Percentiles rank a stretch among this genome's conserved stretches.
Evolutionary conservation across 106 monocot species (phyloP).

Genomic region (Dendrobium officinale): DNA sequence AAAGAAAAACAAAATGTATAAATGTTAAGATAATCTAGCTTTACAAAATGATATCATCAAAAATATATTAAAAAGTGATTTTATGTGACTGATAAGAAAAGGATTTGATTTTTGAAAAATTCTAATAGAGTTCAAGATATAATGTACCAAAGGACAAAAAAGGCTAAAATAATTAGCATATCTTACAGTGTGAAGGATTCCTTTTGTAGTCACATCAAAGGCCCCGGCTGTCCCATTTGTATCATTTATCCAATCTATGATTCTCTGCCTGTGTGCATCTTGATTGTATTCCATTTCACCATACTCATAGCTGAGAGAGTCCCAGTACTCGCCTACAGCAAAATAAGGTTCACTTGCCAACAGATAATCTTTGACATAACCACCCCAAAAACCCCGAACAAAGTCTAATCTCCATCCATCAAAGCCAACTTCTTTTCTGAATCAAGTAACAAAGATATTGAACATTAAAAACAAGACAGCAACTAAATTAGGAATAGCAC

Average conservation of each 20-base stretch:
- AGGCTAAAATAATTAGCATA: neutral
- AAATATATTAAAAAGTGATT: slow-evolving; percentile 3
- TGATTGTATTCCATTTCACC: slow-evolving; percentile 91
- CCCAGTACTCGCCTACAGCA: slow-evolving; percentile 96
- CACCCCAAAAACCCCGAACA: slow-evolving; percentile 95
- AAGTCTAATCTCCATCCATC: slow-evolving; percentile 99
- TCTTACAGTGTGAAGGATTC: slow-evolving; percentile 88
- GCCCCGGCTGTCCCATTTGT: slow-evolving; percentile 86
- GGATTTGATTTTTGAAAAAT: neutral
- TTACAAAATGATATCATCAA: neutral
- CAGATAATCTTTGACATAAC: slow-evolving; percentile 94
- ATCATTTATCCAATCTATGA: slow-evolving; percentile 96
- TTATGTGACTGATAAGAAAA: neutral
- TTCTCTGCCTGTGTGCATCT: slow-evolving; percentile 96
- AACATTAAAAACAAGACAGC: neutral
- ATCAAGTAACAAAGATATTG: neutral
- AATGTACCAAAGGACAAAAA: neutral
- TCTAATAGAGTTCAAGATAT: neutral
- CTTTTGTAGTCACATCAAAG: slow-evolving; percentile 97
- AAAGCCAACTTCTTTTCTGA: slow-evolving; percentile 86
- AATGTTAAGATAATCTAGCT: neutral
- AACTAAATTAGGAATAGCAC: neutral
- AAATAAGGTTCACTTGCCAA: slow-evolving; percentile 82
- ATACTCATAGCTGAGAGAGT: slow-evolving; percentile 93
- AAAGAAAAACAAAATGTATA: neutral